These are phyloP conservation scores for Auriscalpium vulgare DNA, from an alignment of 768 basidiomycete genomes.

Conservation along the genomic window DNA sequence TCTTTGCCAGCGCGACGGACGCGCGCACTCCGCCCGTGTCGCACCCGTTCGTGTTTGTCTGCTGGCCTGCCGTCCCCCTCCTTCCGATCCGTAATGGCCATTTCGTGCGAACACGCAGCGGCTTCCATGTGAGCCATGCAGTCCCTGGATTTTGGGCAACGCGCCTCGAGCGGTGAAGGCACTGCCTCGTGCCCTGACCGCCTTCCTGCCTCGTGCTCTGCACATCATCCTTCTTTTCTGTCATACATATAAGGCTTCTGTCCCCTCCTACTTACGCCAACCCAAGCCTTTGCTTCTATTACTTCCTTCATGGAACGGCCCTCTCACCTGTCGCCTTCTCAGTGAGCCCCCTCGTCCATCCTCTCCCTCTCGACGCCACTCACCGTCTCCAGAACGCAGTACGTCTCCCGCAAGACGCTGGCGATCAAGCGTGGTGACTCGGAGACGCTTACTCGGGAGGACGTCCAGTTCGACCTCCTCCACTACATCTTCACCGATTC, in stretches of 20 bases:
- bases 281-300: not conserved
- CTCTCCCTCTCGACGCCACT: conserved; percentile 40
- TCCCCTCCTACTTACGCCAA: not conserved
- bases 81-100: too few species aligned
- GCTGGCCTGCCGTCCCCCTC: too few species aligned
- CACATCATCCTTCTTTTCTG: not conserved
- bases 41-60: too few species aligned
- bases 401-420: conserved; percentile 45
- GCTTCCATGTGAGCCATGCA: too few species aligned
- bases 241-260: not conserved
- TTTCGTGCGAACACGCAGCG: too few species aligned
- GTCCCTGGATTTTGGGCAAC: not conserved
- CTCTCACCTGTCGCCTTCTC: conserved; percentile 4
- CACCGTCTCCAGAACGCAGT: conserved; percentile 36
- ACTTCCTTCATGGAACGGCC: conserved; percentile 9
- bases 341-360: conserved; percentile 14
- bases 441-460: conserved; percentile 73
- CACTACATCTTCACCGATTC: conserved; percentile 68
- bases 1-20: too few species aligned
- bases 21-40: too few species aligned
- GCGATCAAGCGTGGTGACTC: conserved; percentile 81
- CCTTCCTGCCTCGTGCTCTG: conserved; percentile 3
- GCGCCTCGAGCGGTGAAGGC: not conserved
- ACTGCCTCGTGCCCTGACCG: not conserved
- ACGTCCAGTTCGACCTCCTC: conserved; percentile 83